phyloP scores from a whole-genome alignment of 169 alveolate genomes.

The Ichthyophthirius multifiliis region DNA sequence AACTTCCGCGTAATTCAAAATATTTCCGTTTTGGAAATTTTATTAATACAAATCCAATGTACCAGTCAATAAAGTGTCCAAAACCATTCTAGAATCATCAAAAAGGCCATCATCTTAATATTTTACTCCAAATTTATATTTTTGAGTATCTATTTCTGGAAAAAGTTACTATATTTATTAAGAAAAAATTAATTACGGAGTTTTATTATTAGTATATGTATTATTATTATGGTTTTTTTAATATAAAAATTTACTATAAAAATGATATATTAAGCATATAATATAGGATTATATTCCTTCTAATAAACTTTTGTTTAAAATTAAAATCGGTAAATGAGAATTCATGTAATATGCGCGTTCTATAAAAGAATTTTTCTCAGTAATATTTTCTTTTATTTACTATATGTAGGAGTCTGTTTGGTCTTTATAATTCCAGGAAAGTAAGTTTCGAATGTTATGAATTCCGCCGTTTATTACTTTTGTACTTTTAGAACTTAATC shows the following conservation, averaged over 20 bases:
- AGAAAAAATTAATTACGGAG: too few species aligned
- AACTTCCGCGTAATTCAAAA: conserved; percentile 86
- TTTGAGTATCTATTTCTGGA: conserved; percentile 27
- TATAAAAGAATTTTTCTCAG: too few species aligned
- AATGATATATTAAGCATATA: conserved; percentile 79
- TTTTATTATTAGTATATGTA: too few species aligned
- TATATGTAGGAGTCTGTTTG: too few species aligned
- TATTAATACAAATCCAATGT: conserved; percentile 81
- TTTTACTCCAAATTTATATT: conserved; percentile 69
- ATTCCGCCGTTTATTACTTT: conserved; percentile 95
- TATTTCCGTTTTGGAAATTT: conserved; percentile 85
- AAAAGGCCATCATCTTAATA: conserved; percentile 92
- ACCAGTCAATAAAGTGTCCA: conserved; percentile 84
- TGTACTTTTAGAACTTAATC: conserved; percentile 91
- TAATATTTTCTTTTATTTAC: too few species aligned
- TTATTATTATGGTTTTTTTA: too few species aligned
- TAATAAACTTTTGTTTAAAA: too few species aligned
- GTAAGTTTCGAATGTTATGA: too few species aligned
- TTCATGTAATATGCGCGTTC: too few species aligned
- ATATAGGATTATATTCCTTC: conserved; percentile 89
- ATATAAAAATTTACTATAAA: too few species aligned
- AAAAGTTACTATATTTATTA: conserved; percentile 47
- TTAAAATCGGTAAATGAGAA: too few species aligned
- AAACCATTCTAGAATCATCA: conserved; percentile 87
- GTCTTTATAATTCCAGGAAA: too few species aligned